Percentiles rank a stretch among this genome's conserved stretches.
Evolutionary conservation across 441 rosid genomes (phyloP).

Genomic region (Metrosideros polymorpha): DNA sequence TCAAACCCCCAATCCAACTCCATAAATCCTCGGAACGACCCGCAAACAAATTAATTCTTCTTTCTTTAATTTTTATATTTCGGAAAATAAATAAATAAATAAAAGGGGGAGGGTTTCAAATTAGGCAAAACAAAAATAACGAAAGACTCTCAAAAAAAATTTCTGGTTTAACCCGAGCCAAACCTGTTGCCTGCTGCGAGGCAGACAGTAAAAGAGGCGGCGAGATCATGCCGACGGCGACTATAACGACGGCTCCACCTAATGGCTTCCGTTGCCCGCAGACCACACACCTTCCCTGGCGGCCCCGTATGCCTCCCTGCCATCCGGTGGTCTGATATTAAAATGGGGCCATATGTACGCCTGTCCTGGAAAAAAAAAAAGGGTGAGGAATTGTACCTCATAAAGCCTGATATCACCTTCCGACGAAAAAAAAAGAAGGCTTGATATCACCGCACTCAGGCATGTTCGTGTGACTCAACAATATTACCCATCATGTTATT

Average conservation of each 20-base stretch:
- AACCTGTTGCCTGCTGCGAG: constrained; percentile 55
- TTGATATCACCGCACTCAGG: too few relatives aligned
- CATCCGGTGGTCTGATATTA: not conserved
- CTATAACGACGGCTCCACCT: constrained; percentile 20
- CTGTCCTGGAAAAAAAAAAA: not conserved
- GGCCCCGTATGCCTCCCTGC: not conserved
- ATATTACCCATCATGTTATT: too few relatives aligned
- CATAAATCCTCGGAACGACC: not conserved
- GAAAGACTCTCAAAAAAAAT: constrained; percentile 15
- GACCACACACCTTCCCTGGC: constrained; percentile 13
- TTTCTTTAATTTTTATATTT: not conserved
- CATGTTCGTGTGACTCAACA: too few relatives aligned
- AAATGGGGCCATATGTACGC: not conserved
- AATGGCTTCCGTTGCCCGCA: constrained; percentile 18
- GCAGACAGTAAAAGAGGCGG: constrained; percentile 58
- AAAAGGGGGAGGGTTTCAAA: not conserved
- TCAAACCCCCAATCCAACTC: not conserved
- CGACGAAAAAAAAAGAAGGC: too few relatives aligned
- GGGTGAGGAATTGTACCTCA: not conserved
- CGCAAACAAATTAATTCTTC: not conserved
- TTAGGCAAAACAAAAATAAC: not conserved
- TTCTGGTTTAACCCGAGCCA: constrained; percentile 54
- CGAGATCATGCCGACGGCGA: not conserved
- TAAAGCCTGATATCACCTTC: too few relatives aligned
- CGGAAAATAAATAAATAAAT: not conserved